These are phyloP conservation scores for Coniochaeta pulveracea DNA, from an alignment of 2,329 filamentous ascomycete species.

Conservation along the genomic window DNA sequence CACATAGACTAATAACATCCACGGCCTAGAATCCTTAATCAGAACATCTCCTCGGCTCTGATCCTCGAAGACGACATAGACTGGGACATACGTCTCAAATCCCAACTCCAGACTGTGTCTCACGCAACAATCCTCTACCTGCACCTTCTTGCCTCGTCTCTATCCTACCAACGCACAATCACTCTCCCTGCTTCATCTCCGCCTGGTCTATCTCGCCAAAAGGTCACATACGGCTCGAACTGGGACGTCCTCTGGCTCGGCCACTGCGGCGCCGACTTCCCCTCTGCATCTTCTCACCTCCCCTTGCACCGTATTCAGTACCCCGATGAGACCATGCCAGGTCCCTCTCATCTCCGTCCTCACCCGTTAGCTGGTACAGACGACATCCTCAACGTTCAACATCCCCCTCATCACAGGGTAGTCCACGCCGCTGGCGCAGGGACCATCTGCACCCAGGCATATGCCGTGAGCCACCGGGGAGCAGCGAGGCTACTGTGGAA, in stretches of 20 bases:
- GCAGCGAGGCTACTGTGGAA: slow-evolving; percentile 30
- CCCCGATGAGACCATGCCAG: slow-evolving; percentile 24
- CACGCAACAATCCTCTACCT: slow-evolving; percentile 21
- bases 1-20: not conserved
- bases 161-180: not conserved
- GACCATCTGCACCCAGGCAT: slow-evolving; percentile 24
- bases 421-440: slow-evolving; percentile 27
- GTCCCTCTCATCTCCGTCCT: slow-evolving; percentile 20
- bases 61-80: slow-evolving; percentile 47
- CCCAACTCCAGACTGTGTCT: slow-evolving; percentile 31
- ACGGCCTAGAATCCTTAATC: slow-evolving; percentile 26
- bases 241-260: slow-evolving; percentile 45
- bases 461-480: slow-evolving; percentile 31
- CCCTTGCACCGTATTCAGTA: slow-evolving; percentile 9
- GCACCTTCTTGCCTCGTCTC: slow-evolving; percentile 8
- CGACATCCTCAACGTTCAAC: slow-evolving; percentile 11
- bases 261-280: slow-evolving; percentile 29
- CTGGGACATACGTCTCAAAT: slow-evolving; percentile 40
- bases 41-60: slow-evolving; percentile 32
- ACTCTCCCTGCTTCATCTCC: slow-evolving; percentile 6
- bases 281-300: slow-evolving; percentile 2
- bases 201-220: too few relatives aligned
- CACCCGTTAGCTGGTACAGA: slow-evolving; percentile 23
- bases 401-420: slow-evolving; percentile 29
- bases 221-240: slow-evolving; percentile 33